Evolutionary conservation across 306 rosid species (phyloP), one percentile per base, ranked within the genome.

Genomic region (Cucumis cinereus): DNA sequence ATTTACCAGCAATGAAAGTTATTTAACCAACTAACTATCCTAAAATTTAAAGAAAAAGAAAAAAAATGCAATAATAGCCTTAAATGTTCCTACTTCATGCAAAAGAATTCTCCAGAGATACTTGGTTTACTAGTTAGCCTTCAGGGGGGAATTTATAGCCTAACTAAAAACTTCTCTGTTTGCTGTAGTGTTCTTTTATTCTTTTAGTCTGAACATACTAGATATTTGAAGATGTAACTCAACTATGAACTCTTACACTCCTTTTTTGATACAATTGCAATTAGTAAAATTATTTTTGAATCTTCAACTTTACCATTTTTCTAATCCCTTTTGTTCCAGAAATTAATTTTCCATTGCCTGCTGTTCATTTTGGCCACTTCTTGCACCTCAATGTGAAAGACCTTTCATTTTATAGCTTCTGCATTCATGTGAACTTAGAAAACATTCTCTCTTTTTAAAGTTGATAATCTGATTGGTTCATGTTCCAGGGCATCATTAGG

Each of bases 401-500:
- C 19, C 26, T 63, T 36, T 50, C 72, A 64, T 64, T 35, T 36
- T 36, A 38, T 64, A 64, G 28, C 72, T 64, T 64, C 49, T 35
- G 14, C 8, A 10, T 36, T 63, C 50, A 36, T 19, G 28, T 38
- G n/a, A 64, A 35, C 72, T 64, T 64, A 9, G 45, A 35, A 5
- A 16, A 19, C 26, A 9, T 64, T 36, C 36, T 36, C 20, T 5
- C 52, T 66, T 23, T 66, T 38, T 38, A 66, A 66, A 66, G 26
- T 66, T 66, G 73, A 66, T 66, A 66, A n/a, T 66, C 50, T 66
- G 50, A 38, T 66, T 66, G 73, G 52, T 66, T n/a, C 52, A 36
- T 66, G 52, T 69, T 87, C 53, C 91, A 94, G 98, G 89, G 89
- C 97, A 36, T 79, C 96, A 66, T 82, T 93, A 81, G 96, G 98